phyloP scores from a whole-genome alignment of 371 early-diverging fungal species.

The Mucor mucedo region DNA sequence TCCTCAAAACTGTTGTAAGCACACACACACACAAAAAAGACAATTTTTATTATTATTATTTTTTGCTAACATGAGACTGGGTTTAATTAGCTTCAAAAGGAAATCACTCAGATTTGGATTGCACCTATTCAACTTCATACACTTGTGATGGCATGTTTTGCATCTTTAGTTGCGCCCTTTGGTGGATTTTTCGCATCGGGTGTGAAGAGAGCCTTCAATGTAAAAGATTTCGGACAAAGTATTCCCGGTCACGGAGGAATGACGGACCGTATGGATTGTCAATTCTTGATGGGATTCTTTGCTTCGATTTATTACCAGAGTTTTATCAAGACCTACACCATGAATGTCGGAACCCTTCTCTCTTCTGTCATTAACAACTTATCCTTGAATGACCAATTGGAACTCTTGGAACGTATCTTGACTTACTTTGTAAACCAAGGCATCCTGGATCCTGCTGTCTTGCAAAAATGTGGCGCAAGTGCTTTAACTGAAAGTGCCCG shows the following conservation, averaged over 20 bases:
- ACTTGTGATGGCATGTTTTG: slow-evolving; percentile 90
- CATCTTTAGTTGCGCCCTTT: slow-evolving; percentile 98
- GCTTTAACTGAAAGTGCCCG: slow-evolving; percentile 35
- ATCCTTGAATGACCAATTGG: slow-evolving; percentile 55
- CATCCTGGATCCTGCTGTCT: slow-evolving; percentile 47
- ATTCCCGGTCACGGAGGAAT: slow-evolving; percentile 99
- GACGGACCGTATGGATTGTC: slow-evolving; percentile 98
- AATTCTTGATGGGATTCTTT: slow-evolving; percentile 97
- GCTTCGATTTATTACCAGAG: slow-evolving; percentile 91
- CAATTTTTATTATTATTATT: not conserved
- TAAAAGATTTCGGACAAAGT: slow-evolving; percentile 98
- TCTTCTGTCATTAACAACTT: slow-evolving; percentile 51
- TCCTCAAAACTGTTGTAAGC: slow-evolving; percentile 39
- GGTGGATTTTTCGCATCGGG: slow-evolving; percentile 99
- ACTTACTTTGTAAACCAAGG: slow-evolving; percentile 65
- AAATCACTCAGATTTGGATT: slow-evolving; percentile 51
- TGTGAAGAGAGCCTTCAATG: slow-evolving; percentile 96
- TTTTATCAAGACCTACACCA: slow-evolving; percentile 72
- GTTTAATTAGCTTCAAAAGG: slow-evolving; percentile 23
- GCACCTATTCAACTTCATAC: slow-evolving; percentile 90
- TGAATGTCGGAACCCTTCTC: slow-evolving; percentile 58
- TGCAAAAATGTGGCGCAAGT: slow-evolving; percentile 43
- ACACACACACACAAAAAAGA: not conserved
- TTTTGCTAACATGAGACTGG: not conserved
- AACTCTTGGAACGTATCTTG: slow-evolving; percentile 55